Base-by-base conservation (phyloP, 169 alveolate species). In the Plasmodium yoelii region DNA sequence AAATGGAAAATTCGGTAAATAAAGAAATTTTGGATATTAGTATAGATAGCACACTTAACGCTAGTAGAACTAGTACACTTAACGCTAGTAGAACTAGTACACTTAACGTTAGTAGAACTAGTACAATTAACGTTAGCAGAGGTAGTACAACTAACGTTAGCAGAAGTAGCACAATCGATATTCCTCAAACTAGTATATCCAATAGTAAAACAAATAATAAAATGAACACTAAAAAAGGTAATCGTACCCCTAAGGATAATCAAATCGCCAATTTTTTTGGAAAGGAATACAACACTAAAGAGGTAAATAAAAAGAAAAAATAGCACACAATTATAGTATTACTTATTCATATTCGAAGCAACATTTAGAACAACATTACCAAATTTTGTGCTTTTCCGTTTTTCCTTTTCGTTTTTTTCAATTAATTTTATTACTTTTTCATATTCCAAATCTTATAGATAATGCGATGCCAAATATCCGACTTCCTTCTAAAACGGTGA, bases 281-380 rank as follows among this genome's bases (percentile, higher is more conserved):
- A 22, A 51, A 42, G n/a, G 77, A 75, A 18, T 75, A 75, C 51
- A 15, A 63, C 65, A 47, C 51, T 4, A 39, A 42, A 9, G 64
- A 75, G 74, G 88, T 75, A 63, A 34, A 24, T 61, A 67, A 61
- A 42, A 9, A 63, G n/a, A 75, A 49, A 75, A 49, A 63, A 28
- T 4, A 53, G 13, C 19, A 24, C 19, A 18, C 7, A 26, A 59
- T 8, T 12, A 15, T 51, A 51, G 59, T 51, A 51, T 13, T 51
- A 13, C 18, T 51, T 24, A 8, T 34, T 34, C 24, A 69, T 13
- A 18, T 19, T 24, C 59, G 49, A 19, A 34, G 56, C 15, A 19
- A 28, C 18, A 2, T 28, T 13, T 34, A 34, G 42, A 7, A 34
- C 42, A 7, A 7, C 2, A 34, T 34, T 34, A 34, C 0, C 42